Evolutionary conservation across 768 basidiomycete genomes (phyloP), one percentile per base, ranked within the genome.

Genomic region (Hericium rajendrae): DNA sequence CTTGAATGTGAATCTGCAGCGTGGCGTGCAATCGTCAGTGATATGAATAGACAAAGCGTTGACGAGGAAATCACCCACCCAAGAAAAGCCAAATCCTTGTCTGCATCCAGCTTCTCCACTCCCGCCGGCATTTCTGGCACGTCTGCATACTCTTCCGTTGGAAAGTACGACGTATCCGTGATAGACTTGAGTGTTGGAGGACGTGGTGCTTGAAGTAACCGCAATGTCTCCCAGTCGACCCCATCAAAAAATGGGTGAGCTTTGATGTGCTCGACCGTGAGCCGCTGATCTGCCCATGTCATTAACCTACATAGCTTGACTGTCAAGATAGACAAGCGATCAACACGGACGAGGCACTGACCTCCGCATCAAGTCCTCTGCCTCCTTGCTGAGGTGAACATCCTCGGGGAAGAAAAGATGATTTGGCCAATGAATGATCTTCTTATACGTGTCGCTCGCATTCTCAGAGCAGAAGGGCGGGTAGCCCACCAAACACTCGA

Each of bases 111-210:
- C 6, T 69, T 63, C 58, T 78, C 76, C 8, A 67, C 74, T 15
- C 70, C 71, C 4, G 67, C 69, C 3, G 77, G 78, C 57, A 76
- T 70, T 40, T 81, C 80, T 1, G 78, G 75, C 20, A 76, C 84
- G 71, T 93, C 88, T 54, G 94, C 91, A 54, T 94, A 78, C 64
- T 95, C 92, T 60, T 97, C 93, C 2, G 89, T 94, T 2, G 94
- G 94, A 80, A 97, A 97, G 74, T 97, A 97, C 39, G 92, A 94
- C 2, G 94, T 97, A 64, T 97, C 94, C 41, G 93, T 94, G 65
- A 94, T 88, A 8, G 90, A 94, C 48, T 86, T 82, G 48, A 98
- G 78, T 58, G 91, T 88, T 37, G 97, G 95, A 18, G 98, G 85
- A 70, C 97, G 97, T 8, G 95, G 97, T 3, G 94, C 83, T 65